Conservation (phyloP, 192 early-diverging fungal species). For the Lobosporangium transversale region DNA sequence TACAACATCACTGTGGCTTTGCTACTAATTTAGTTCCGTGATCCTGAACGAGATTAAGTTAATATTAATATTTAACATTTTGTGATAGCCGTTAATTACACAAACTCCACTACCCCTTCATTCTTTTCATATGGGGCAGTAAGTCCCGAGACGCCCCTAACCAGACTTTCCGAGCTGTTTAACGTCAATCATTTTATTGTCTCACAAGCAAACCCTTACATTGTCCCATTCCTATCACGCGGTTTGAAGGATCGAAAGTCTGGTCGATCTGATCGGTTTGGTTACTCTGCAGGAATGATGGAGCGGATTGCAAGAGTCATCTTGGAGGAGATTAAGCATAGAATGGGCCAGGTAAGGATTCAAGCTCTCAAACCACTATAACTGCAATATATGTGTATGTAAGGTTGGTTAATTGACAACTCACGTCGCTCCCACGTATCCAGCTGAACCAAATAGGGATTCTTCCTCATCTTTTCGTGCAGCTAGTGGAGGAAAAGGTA, state of each 20-base stretch:
- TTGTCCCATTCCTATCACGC: slow-evolving; percentile 73
- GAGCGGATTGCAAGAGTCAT: slow-evolving; percentile 61
- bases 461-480: slow-evolving; percentile 64
- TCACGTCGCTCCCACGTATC: too few species aligned
- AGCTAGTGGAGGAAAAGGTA: slow-evolving; percentile 70
- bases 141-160: slow-evolving; percentile 66
- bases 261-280: slow-evolving; percentile 28
- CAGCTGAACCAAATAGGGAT: slow-evolving; percentile 69
- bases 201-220: slow-evolving; percentile 77
- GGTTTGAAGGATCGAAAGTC: slow-evolving; percentile 52
- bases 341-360: slow-evolving; percentile 66
- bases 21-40: too few species aligned
- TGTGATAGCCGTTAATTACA: slow-evolving; percentile 30
- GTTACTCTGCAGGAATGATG: slow-evolving; percentile 33
- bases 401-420: too few species aligned
- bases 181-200: slow-evolving; percentile 89
- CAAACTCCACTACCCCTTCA: slow-evolving; percentile 34
- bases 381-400: too few species aligned
- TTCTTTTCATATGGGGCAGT: slow-evolving; percentile 51
- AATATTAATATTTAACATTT: background rate
- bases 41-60: too few species aligned
- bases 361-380: background rate
- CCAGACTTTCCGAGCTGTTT: slow-evolving; percentile 78
- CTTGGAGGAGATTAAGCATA: slow-evolving; percentile 68
- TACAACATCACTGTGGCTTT: too few species aligned